Conservation (phyloP, 164 flowering plant genomes). For the Aristolochia californica region DNA sequence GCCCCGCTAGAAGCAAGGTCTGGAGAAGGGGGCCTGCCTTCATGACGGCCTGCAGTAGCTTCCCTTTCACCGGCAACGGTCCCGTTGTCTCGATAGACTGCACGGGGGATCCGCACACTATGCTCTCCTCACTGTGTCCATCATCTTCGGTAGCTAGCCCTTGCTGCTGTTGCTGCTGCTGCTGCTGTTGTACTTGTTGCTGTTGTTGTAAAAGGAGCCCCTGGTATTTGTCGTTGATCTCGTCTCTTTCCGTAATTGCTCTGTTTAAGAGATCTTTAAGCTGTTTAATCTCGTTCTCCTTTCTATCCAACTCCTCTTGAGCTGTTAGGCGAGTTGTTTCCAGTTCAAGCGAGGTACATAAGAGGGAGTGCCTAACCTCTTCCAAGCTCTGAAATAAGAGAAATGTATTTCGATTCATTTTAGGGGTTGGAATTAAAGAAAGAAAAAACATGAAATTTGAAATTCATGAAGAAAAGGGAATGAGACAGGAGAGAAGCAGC, state of each 20-base stretch:
- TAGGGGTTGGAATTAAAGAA: no score
- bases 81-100: constrained; percentile 35
- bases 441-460: background rate
- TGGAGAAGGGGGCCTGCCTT: constrained; percentile 74
- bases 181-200: constrained; percentile 7
- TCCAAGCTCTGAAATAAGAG: constrained; percentile 28
- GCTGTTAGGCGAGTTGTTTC: constrained; percentile 42
- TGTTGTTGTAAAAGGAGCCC: constrained; percentile 27
- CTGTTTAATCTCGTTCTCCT: constrained; percentile 29
- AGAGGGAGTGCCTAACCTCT: constrained; percentile 45
- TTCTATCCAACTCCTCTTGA: constrained; percentile 36
- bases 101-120: constrained; percentile 20
- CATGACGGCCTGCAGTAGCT: constrained; percentile 55
- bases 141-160: constrained; percentile 5
- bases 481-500: background rate
- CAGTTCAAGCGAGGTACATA: constrained; percentile 32
- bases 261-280: constrained; percentile 30
- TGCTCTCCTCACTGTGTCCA: constrained; percentile 3
- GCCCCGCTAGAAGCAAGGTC: constrained; percentile 65
- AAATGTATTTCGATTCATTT: no score
- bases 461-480: background rate
- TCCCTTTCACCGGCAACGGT: constrained; percentile 60
- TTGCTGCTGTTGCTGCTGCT: constrained; percentile 12
- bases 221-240: constrained; percentile 48
- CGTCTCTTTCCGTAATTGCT: constrained; percentile 61